Conservation (phyloP, 2,329 filamentous ascomycete genomes). For the Neoarthrinium moseri region DNA sequence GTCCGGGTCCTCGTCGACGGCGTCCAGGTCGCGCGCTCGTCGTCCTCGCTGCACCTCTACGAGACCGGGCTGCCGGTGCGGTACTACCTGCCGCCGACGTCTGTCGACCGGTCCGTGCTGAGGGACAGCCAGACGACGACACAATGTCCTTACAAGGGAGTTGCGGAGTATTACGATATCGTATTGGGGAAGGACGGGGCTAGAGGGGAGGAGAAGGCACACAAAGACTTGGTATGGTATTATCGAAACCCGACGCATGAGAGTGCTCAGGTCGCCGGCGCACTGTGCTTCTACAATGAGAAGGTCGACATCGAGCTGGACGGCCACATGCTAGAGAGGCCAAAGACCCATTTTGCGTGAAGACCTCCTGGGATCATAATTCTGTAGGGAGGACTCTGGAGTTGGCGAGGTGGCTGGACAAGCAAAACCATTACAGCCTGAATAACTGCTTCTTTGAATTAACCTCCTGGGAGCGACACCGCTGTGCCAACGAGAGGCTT, state of each 20-base stretch:
- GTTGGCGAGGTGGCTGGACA: too few relatives aligned
- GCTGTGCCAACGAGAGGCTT: too few relatives aligned
- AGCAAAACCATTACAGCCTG: too few relatives aligned
- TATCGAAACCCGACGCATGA: conserved; percentile 58
- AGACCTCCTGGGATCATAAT: too few relatives aligned
- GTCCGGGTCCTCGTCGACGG: conserved; percentile 40
- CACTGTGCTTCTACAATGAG: conserved; percentile 67
- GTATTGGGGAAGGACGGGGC: conserved; percentile 41
- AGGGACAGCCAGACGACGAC: conserved; percentile 51
- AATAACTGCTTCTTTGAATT: too few relatives aligned
- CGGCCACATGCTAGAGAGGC: conserved; percentile 37
- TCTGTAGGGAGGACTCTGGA: too few relatives aligned
- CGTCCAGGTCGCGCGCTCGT: conserved; percentile 44
- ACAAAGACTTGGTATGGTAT: conserved; percentile 59
- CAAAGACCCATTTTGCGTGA: conserved; percentile 23
- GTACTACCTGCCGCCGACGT: conserved; percentile 57
- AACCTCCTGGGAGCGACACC: too few relatives aligned
- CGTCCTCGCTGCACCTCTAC: conserved; percentile 51
- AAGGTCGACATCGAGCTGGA: conserved; percentile 63
- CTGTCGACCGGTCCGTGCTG: conserved; percentile 44
- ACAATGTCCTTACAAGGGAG: conserved; percentile 66
- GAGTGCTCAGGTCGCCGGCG: conserved; percentile 52
- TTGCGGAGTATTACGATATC: conserved; percentile 63
- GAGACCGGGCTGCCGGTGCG: conserved; percentile 60
- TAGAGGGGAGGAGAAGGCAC: conserved; percentile 3